Evolutionary conservation across 2,329 filamentous ascomycete genomes (phyloP).

Genomic region (Hypomyces perniciosus): DNA sequence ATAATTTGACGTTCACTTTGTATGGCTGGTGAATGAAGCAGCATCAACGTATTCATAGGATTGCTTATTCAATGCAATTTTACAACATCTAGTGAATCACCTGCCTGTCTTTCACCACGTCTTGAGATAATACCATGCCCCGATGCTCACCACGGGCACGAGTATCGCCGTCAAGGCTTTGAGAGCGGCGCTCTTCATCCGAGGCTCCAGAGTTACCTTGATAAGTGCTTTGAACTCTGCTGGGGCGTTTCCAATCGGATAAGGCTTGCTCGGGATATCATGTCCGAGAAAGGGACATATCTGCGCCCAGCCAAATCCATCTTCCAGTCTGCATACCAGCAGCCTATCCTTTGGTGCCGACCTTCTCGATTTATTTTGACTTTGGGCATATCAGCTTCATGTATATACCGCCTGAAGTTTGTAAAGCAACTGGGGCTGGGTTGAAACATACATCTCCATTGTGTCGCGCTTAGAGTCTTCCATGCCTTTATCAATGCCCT

Average conservation of each 20-base stretch:
- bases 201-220: background rate
- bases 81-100: background rate
- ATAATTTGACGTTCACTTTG: too few species aligned
- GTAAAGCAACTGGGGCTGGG: too few species aligned
- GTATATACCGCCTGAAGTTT: background rate
- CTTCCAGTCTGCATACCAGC: constrained; percentile 26
- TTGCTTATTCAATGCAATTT: too few species aligned
- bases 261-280: constrained; percentile 20
- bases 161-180: background rate
- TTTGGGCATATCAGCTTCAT: constrained; percentile 7
- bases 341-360: constrained; percentile 23
- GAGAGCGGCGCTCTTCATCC: background rate
- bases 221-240: constrained; percentile 5
- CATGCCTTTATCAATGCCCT: constrained; percentile 3
- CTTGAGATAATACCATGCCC: background rate
- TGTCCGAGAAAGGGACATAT: constrained; percentile 28
- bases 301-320: constrained; percentile 31
- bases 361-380: constrained; percentile 20
- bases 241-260: constrained; percentile 7
- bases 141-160: background rate
- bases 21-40: too few species aligned
- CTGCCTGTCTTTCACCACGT: background rate
- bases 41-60: too few species aligned
- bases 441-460: constrained; percentile 1
- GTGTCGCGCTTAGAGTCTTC: constrained; percentile 3